Conservation (phyloP, 2,329 filamentous ascomycete species). For the Pyrenophora seminiperda region DNA sequence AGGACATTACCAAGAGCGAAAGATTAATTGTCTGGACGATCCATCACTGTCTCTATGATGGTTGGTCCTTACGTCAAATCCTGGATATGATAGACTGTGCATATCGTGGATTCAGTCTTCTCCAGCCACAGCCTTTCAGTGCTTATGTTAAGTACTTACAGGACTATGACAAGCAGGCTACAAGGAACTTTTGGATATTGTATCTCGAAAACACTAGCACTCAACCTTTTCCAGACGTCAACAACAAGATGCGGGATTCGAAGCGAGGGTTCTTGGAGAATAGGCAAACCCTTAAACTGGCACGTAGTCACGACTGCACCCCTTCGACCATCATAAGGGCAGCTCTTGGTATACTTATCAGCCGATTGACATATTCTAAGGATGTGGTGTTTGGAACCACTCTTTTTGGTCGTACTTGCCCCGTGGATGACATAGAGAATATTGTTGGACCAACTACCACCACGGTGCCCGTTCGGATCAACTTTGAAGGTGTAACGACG, state of each 20-base stretch:
- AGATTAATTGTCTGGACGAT: conserved; percentile 40
- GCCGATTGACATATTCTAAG: conserved; percentile 18
- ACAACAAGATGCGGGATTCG: conserved; percentile 14
- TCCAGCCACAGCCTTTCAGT: conserved; percentile 6
- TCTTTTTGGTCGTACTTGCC: background rate
- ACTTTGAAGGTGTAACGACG: conserved; percentile 11
- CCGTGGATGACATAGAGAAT: conserved; percentile 5
- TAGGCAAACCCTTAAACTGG: too few species aligned
- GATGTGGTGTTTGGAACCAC: conserved; percentile 2
- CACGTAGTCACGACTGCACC: conserved; percentile 5
- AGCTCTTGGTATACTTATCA: conserved; percentile 37
- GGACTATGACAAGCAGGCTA: background rate
- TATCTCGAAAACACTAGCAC: background rate
- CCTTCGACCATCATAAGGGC: conserved; percentile 24
- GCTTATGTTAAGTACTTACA: conserved; percentile 26
- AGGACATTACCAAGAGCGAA: background rate
- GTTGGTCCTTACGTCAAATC: conserved; percentile 11
- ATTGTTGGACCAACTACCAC: conserved; percentile 52
- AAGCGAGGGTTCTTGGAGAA: too few species aligned
- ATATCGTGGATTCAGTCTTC: conserved; percentile 4
- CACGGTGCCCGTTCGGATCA: conserved; percentile 42
- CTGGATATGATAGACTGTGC: conserved; percentile 6
- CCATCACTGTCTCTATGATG: conserved; percentile 49
- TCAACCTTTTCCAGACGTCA: conserved; percentile 10
- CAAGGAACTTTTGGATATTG: background rate